Evolutionary conservation across 176 grass and related monocot genomes (phyloP), one percentile per base, ranked within the genome.

Genomic region (Bolboschoenus planiculmis): DNA sequence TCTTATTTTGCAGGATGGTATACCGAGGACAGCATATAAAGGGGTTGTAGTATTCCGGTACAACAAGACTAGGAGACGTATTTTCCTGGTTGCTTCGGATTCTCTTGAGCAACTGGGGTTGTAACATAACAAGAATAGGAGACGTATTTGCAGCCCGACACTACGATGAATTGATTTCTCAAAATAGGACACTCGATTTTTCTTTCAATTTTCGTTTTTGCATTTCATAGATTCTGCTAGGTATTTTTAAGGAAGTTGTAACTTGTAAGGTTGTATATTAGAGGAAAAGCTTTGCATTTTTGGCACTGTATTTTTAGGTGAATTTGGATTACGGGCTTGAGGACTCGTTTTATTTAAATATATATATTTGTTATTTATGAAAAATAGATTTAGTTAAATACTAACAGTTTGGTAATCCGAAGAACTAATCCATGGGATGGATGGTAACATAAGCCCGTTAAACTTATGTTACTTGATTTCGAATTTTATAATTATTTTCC

Each of bases 21-120:
- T 99, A 88, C 92, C 96, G 35, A 91, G 96, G 72, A 90, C 96
- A 58, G 90, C 96, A 57, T 99, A 93, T 81, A 99, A 99, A 95
- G 96, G 96, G 82, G 89, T 95, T 3, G 92, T 95, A 62, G 86
- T 93, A 66, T 93, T 99, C 68, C 78, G 96, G 54, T 93, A 93
- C 85, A 88, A 88, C 7, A 78, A 83, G 61, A 91, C 85, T 79
- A 85, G 21, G 67, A 91, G 73, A 81, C 87, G 89, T 21, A 90
- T 99, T 84, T 99, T 87, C 80, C 80, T 95, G 2, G 70, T 99
- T 4, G 84, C 87, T 40, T 86, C 76, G 4, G 89, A 95, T 86
- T 95, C 96, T 82, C 79, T 93, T 30, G 0, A 46, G 68, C 86
- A 88, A 9, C 91, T 99, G 16, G 89, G 89, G 29, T 39, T 90